A percentile compares a stretch with the other conserved stretches of the same genome.
These are phyloP conservation scores for Melaleuca quinquenervia DNA, from an alignment of 345 rosid genomes.

Conservation along the genomic window DNA sequence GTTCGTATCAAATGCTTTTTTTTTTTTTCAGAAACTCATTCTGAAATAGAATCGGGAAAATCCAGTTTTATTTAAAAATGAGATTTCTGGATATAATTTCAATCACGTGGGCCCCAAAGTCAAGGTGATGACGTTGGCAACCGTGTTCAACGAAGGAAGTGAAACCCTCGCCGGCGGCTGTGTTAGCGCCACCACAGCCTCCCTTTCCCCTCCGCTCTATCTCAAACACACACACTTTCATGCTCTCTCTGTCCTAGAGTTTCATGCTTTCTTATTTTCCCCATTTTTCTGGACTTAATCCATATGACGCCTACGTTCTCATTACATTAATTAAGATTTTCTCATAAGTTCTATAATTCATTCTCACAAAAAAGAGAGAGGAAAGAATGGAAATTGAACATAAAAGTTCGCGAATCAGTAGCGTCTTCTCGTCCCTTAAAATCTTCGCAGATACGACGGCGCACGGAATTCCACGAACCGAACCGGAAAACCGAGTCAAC, in stretches of 20 bases:
- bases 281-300: neutral
- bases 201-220: neutral
- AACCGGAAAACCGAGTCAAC: no score
- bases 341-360: neutral
- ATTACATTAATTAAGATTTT: neutral
- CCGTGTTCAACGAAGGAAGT: neutral
- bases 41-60: no score
- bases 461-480: neutral
- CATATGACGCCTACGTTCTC: neutral
- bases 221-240: neutral
- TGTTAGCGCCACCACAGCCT: rapidly evolving
- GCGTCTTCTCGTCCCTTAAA: neutral
- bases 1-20: no score
- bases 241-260: neutral
- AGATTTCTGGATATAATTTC: no score
- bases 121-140: neutral
- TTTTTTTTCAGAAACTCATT: no score
- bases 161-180: rapidly evolving
- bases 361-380: neutral
- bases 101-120: no score
- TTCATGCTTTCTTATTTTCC: neutral
- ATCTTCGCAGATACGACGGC: neutral
- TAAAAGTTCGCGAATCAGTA: neutral
- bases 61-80: no score
- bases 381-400: neutral